Evolutionary conservation across 768 basidiomycete species (phyloP), one percentile per base, ranked within the genome.

Genomic region (Leccinum disarticulatum): DNA sequence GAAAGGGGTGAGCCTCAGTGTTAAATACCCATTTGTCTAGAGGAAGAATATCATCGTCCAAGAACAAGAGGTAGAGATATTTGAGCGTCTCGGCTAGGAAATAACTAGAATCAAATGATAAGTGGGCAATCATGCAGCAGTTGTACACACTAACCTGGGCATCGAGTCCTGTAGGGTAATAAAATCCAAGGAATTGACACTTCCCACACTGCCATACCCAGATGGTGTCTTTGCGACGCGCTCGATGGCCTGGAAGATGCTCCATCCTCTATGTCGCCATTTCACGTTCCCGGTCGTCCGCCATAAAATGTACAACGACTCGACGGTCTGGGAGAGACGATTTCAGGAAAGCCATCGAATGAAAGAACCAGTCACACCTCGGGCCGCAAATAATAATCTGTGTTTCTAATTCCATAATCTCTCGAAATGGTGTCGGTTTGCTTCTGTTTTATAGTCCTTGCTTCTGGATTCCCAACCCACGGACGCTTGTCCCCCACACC

Each of bases 1-100:
- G 89, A 17, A 92, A 77, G 11, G 91, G 88, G 69, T 93, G 92
- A 5, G 90, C 92, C 72, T 87, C 86, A 0, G 86, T 87, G 62
- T 86, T 87, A 61, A 86, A 84, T 5, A 87, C 84, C 79, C 80
- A 87, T 49, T 79, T 75, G 22, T 81, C 75, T 38, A 84, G 72
- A 4, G 82, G 77, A 47, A 90, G 62, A 3, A 79, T 79, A 61
- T 91, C 87, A 9, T 83, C 80, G 31, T 88, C 81, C 55, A 77
- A 76, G 71, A 90, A 92, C 68, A 89, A 71, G 22, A 92, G 77
- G 70, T 87, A 87, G 50, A 90, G 77, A 69, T 91, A 91, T 74
- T 90, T 90, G 57, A 90, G 75, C 62, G 84, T 84, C 69, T 84
- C 83, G 1, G 83, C 84, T 54, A 84, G 66, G 69, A 84, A 83